Conservation (phyloP, 495 filamentous ascomycete species). For the Podospora bellae-mahoneyi region DNA sequence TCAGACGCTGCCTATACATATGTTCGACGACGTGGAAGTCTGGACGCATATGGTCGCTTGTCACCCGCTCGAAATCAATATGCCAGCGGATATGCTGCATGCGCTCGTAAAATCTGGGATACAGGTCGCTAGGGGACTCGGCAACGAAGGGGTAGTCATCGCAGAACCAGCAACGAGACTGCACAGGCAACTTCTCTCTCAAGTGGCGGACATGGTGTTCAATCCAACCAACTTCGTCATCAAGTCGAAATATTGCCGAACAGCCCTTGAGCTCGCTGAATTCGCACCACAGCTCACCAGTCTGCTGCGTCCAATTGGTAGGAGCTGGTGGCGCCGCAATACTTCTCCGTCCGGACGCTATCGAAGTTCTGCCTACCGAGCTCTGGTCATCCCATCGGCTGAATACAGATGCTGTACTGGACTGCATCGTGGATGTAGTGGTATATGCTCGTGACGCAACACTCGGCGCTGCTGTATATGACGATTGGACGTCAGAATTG, state of each 20-base stretch:
- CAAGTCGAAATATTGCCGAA: constrained; percentile 29
- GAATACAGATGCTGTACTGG: constrained; percentile 16
- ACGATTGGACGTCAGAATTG: background rate
- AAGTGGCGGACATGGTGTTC: constrained; percentile 42
- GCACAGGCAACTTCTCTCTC: constrained; percentile 29
- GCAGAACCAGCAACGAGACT: constrained; percentile 48
- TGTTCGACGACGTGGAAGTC: constrained; percentile 41
- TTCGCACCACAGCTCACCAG: constrained; percentile 39
- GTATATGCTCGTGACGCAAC: background rate
- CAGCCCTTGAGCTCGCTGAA: constrained; percentile 33
- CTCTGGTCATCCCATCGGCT: constrained; percentile 5
- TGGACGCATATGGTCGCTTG: constrained; percentile 32
- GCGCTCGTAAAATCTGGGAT: constrained; percentile 33
- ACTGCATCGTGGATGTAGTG: constrained; percentile 9
- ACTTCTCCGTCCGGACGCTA: background rate
- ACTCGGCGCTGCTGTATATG: background rate
- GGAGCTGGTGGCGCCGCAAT: background rate
- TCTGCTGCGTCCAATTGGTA: background rate
- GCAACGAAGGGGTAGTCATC: constrained; percentile 32
- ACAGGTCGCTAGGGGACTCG: background rate
- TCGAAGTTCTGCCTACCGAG: constrained; percentile 10
- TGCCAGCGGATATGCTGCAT: constrained; percentile 47
- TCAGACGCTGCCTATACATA: constrained; percentile 21
- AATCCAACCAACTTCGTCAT: constrained; percentile 42
- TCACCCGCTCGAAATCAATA: constrained; percentile 24